Conservation (phyloP, 495 filamentous ascomycete species). For the Annulohypoxylon bovei region DNA sequence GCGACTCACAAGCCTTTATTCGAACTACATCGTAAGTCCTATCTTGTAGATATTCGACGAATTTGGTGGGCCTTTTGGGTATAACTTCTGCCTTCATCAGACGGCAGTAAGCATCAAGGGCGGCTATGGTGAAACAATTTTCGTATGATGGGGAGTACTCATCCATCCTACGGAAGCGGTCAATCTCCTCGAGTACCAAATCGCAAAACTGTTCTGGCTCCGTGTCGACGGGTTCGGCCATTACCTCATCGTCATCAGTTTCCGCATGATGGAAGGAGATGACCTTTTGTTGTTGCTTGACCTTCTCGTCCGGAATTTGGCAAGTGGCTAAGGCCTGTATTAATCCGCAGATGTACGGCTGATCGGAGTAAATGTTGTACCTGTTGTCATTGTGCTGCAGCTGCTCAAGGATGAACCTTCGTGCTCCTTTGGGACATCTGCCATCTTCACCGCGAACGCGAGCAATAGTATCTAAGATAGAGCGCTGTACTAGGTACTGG, state of each 20-base stretch:
- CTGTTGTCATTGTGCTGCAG: conserved; percentile 93
- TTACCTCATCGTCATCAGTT: conserved; percentile 47
- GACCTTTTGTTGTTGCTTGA: conserved; percentile 50
- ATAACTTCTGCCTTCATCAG: conserved; percentile 78
- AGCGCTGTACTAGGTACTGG: conserved; percentile 81
- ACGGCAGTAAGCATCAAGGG: conserved; percentile 77
- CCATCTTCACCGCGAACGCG: conserved; percentile 78
- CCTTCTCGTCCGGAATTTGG: conserved; percentile 66
- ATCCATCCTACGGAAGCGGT: conserved; percentile 90
- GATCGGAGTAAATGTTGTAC: conserved; percentile 86
- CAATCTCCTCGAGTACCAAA: conserved; percentile 82
- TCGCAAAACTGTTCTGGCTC: conserved; percentile 66
- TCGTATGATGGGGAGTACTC: conserved; percentile 93
- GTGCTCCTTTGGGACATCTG: conserved; percentile 76
- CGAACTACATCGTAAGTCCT: conserved; percentile 83
- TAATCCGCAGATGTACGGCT: conserved; percentile 83
- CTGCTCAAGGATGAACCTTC: conserved; percentile 85
- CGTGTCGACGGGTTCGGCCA: conserved; percentile 45
- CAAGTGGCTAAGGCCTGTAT: conserved; percentile 83
- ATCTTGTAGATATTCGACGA: conserved; percentile 81
- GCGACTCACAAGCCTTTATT: conserved; percentile 80
- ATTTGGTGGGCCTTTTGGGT: conserved; percentile 68
- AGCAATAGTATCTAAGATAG: conserved; percentile 81
- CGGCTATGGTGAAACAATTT: conserved; percentile 86
- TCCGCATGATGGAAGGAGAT: conserved; percentile 55